phyloP scores from a whole-genome alignment of 169 alveolate genomes.

The Cryptosporidium meleagridis region DNA sequence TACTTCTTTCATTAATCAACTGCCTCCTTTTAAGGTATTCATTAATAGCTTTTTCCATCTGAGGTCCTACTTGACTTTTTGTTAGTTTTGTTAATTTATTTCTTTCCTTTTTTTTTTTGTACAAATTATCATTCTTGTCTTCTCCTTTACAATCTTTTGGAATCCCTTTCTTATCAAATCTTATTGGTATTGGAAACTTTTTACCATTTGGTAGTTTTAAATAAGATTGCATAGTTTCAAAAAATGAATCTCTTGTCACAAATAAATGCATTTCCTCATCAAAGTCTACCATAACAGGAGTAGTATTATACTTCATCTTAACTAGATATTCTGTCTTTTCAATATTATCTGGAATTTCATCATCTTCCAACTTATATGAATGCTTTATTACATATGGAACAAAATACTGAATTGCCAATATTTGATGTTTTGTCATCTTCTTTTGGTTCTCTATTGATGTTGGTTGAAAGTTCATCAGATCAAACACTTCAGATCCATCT shows the following conservation, averaged over 20 bases:
- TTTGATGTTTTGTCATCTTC: slow-evolving; percentile 41
- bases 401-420: slow-evolving; percentile 53
- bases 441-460: slow-evolving; percentile 7
- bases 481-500: slow-evolving; percentile 30
- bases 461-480: slow-evolving; percentile 38
- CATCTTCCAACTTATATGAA: slow-evolving; percentile 8
- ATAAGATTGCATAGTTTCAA: slow-evolving; percentile 22
- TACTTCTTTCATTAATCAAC: not conserved
- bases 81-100: not conserved
- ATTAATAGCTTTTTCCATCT: slow-evolving; percentile 54
- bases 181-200: slow-evolving; percentile 60
- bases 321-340: not conserved
- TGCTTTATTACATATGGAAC: slow-evolving; percentile 59
- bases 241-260: slow-evolving; percentile 19
- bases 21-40: slow-evolving; percentile 10
- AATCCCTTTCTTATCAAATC: slow-evolving; percentile 5
- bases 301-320: not conserved
- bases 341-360: slow-evolving; percentile 27
- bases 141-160: not conserved
- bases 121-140: not conserved
- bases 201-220: slow-evolving; percentile 29
- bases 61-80: slow-evolving; percentile 33
- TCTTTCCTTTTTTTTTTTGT: slow-evolving; percentile 8
- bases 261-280: slow-evolving; percentile 20
- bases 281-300: slow-evolving; percentile 36